Evolutionary conservation across 2,329 filamentous ascomycete genomes (phyloP).

Genomic region (Hypoxylon sp.): DNA sequence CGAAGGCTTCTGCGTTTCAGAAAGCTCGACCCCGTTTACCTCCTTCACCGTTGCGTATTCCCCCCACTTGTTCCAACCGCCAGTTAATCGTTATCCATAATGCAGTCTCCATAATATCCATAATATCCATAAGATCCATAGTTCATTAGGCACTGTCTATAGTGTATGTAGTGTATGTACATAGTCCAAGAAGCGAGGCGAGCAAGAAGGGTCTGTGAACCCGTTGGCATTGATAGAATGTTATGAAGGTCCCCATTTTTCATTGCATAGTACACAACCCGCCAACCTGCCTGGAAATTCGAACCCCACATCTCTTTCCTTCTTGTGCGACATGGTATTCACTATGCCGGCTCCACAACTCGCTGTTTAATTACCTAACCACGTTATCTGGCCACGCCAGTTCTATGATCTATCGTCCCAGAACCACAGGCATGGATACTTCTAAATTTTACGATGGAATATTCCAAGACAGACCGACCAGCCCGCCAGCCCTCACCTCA

Average conservation of each 20-base stretch:
- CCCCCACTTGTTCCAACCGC: constrained; percentile 26
- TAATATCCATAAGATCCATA: constrained; percentile 10
- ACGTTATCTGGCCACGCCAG: constrained; percentile 22
- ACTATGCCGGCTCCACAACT: constrained; percentile 18
- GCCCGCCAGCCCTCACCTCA: constrained; percentile 17
- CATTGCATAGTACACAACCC: constrained; percentile 37
- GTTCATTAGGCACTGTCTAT: too few relatives aligned
- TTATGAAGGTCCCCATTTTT: constrained; percentile 35
- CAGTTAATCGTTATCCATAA: constrained; percentile 26
- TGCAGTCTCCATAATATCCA: too few relatives aligned
- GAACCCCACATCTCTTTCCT: constrained; percentile 25
- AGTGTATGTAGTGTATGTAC: too few relatives aligned
- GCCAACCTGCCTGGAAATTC: constrained; percentile 30
- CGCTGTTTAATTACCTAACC: constrained; percentile 36
- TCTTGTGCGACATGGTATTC: constrained; percentile 17
- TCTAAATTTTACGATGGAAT: constrained; percentile 43
- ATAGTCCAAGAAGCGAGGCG: constrained; percentile 34
- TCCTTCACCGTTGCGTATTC: constrained; percentile 36
- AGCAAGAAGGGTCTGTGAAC: constrained; percentile 13
- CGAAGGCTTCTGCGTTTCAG: constrained; percentile 50
- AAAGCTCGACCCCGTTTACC: constrained; percentile 9
- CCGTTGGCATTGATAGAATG: constrained; percentile 2
- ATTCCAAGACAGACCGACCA: constrained; percentile 35
- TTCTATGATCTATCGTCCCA: constrained; percentile 37
- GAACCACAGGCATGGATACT: constrained; percentile 43